phyloP scores from a whole-genome alignment of 805 yeast species.

The Danielozyma ontarioensis region DNA sequence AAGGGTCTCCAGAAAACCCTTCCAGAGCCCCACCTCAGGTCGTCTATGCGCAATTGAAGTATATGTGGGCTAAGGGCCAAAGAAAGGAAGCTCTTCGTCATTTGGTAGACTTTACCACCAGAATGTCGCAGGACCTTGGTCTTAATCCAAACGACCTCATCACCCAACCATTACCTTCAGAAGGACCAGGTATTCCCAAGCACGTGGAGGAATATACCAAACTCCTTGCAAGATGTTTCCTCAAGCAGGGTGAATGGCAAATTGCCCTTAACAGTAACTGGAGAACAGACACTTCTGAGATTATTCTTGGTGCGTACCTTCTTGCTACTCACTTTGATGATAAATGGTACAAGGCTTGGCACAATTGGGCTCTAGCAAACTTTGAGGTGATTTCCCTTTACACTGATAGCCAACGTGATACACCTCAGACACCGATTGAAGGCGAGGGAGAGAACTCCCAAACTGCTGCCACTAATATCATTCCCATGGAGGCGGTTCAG shows the following conservation, averaged over 20 bases:
- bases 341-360: constrained; percentile 98
- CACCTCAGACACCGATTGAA: background rate
- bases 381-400: constrained; percentile 84
- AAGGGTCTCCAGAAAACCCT: constrained; percentile 55
- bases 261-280: constrained; percentile 74
- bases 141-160: constrained; percentile 82
- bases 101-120: constrained; percentile 82
- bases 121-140: constrained; percentile 85
- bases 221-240: constrained; percentile 85
- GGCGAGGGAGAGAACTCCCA: constrained; percentile 5
- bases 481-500: constrained; percentile 56
- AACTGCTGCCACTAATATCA: constrained; percentile 11
- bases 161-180: constrained; percentile 77
- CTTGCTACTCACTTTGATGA: constrained; percentile 93
- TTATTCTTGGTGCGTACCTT: constrained; percentile 84
- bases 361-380: constrained; percentile 97
- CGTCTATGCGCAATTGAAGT: constrained; percentile 93
- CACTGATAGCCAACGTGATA: constrained; percentile 21
- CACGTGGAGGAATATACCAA: constrained; percentile 81
- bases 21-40: constrained; percentile 94
- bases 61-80: constrained; percentile 94
- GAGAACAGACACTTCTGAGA: constrained; percentile 72
- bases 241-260: constrained; percentile 99
- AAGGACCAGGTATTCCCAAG: constrained; percentile 62
- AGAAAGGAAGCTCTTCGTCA: constrained; percentile 81